Conservation (phyloP, 2,329 filamentous ascomycete genomes). For the Talaromyces amestolkiae region DNA sequence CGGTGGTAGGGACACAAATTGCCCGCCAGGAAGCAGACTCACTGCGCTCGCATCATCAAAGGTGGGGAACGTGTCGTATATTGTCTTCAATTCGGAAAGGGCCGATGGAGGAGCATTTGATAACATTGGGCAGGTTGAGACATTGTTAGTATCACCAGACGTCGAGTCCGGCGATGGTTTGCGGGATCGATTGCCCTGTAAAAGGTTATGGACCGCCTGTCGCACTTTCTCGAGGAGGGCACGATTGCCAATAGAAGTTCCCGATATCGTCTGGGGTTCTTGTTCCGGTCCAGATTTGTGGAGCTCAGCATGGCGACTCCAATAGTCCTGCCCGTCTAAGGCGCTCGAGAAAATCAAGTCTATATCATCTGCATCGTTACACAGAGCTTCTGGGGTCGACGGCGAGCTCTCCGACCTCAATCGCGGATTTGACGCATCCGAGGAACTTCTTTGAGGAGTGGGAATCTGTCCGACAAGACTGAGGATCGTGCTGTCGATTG, state of each 20-base stretch:
- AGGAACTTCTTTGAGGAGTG: not conserved
- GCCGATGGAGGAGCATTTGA: not conserved
- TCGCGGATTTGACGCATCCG: not conserved
- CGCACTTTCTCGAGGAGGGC: not conserved
- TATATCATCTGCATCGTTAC: conserved; percentile 7
- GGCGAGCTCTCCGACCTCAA: not conserved
- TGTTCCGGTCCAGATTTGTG: conserved; percentile 2
- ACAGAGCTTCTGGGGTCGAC: not conserved
- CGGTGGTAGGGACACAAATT: not conserved
- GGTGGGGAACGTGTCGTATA: not conserved
- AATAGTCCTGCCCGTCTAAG: conserved; percentile 1
- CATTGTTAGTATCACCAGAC: not conserved
- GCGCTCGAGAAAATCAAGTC: conserved; percentile 1
- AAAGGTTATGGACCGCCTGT: not conserved
- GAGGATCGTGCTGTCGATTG: conserved; percentile 1
- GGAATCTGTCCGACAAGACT: conserved; percentile 4
- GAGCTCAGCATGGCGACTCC: conserved; percentile 1
- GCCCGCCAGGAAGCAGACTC: not conserved
- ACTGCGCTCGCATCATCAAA: not conserved
- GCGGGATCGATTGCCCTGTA: not conserved
- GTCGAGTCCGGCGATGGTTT: not conserved
- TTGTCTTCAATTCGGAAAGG: not conserved
- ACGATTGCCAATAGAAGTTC: conserved; percentile 5
- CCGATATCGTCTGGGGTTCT: conserved; percentile 3
- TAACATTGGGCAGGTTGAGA: not conserved